A percentile compares a stretch with the other conserved stretches of the same genome.
These are phyloP conservation scores for Mycosarcoma mackinlayi DNA, from an alignment of 1,284 basidiomycete genomes.

Conservation along the genomic window DNA sequence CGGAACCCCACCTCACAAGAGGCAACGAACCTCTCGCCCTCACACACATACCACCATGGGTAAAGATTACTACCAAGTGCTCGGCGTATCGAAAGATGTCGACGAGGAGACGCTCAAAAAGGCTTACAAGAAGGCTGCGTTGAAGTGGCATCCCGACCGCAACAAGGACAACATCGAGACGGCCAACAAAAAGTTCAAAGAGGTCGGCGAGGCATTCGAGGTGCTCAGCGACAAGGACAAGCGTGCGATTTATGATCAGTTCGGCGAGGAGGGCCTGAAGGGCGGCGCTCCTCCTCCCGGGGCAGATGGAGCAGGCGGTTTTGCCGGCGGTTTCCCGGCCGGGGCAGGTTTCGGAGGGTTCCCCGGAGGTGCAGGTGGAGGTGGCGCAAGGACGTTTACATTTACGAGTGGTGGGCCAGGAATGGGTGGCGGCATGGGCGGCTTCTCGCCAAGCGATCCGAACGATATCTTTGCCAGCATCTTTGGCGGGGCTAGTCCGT, in stretches of 20 bases:
- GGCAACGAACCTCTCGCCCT: conserved; percentile 22
- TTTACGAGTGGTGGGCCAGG: conserved; percentile 46
- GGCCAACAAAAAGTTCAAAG: conserved; percentile 90
- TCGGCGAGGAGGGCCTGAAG: conserved; percentile 95
- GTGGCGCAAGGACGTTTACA: conserved; percentile 52
- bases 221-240: conserved; percentile 94
- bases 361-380: conserved; percentile 36
- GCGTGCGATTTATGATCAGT: conserved; percentile 90
- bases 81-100: conserved; percentile 63
- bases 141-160: conserved; percentile 93
- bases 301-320: conserved; percentile 65
- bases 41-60: conserved; percentile 49
- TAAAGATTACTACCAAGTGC: conserved; percentile 67
- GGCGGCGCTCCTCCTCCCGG: conserved; percentile 68
- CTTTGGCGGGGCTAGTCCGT: conserved; percentile 60
- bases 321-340: conserved; percentile 17
- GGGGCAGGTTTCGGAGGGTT: conserved; percentile 52
- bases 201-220: conserved; percentile 97
- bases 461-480: conserved; percentile 87
- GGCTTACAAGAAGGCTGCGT: conserved; percentile 71
- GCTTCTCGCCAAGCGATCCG: conserved; percentile 76
- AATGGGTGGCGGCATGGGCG: conserved; percentile 51
- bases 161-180: conserved; percentile 80
- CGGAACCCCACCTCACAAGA: conserved; percentile 28
- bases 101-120: conserved; percentile 66